Base-by-base conservation (phyloP, 2,329 filamentous ascomycete species). In the Talaromyces amestolkiae region DNA sequence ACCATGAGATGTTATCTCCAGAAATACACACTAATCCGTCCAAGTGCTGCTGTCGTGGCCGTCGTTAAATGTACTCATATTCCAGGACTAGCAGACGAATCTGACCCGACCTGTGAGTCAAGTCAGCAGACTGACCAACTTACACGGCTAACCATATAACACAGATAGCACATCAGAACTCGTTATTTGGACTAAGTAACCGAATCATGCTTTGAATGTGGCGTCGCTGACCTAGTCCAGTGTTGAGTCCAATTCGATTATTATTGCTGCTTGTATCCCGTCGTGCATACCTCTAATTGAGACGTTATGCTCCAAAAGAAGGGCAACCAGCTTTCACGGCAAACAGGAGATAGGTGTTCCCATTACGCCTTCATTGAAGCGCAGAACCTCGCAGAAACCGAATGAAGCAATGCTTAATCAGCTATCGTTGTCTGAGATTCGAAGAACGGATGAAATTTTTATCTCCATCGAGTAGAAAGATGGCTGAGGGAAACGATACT, bases 11-110 rank as follows among this genome's bases (percentile, higher is more conserved):
- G 27, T 17, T 27, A 39, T 41, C 35, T 17, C n/a, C 17, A n/a
- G 11, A 22, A 27, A 39, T 41, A 6, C 41, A 24, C 15, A 19
- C 54, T 58, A 41, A 58, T 41, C 35, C n/a, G n/a, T 58, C 9
- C 13, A 27, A 79, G 69, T 73, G 75, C 70, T n/a, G 65, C 67
- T 19, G 70, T 67, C 3, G 69, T 71, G 17, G 72, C 74, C 24
- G 69, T 74, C 31, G 68, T 73, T 51, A 76, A 77, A 64, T 73
- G 71, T 49, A 70, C 70, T 7, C 69, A 71, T 31, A 63, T 76
- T 33, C 69, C 72, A 7, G 70, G 67, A 7, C 68, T 76, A 9
- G 68, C 68, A 11, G 66, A 73, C 35, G 63, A 68, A 47, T 47
- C 43, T 19, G 35, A 58, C 54, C 33, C 13, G 68, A 69, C 70